These are phyloP conservation scores for Phoma sp. DNA, from an alignment of 2,329 filamentous ascomycete genomes.

Conservation along the genomic window DNA sequence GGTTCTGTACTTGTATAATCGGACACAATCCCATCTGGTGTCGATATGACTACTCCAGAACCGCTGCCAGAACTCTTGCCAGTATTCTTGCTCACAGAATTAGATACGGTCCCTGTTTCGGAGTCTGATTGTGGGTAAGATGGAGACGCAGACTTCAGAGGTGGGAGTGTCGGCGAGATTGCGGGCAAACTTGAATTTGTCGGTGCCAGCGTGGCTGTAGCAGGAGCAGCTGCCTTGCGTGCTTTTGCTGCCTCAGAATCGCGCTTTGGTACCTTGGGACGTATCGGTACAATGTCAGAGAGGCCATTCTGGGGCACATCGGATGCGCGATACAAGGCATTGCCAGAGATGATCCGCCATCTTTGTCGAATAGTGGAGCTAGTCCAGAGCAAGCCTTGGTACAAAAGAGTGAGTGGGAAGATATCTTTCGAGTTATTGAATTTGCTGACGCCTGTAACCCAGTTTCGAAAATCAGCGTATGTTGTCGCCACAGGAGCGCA, in stretches of 20 bases:
- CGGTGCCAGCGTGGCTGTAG: conserved; percentile 3
- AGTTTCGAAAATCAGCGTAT: conserved; percentile 49
- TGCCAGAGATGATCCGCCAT: conserved; percentile 38
- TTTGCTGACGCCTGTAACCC: conserved; percentile 51
- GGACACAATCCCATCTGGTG: conserved; percentile 29
- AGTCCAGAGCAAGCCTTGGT: conserved; percentile 38
- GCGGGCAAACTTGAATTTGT: background rate
- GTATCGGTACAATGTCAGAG: conserved; percentile 6
- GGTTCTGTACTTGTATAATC: conserved; percentile 37
- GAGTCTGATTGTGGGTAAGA: conserved; percentile 17
- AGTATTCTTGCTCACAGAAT: conserved; percentile 18
- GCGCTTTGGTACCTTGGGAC: background rate
- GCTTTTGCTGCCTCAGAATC: conserved; percentile 3
- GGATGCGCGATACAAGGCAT: conserved; percentile 26
- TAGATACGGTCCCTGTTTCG: conserved; percentile 2
- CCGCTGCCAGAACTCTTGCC: conserved; percentile 27
- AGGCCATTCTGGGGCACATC: conserved; percentile 21
- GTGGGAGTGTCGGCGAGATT: background rate
- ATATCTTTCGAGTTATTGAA: conserved; percentile 55
- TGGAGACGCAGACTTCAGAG: background rate
- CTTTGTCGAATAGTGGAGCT: conserved; percentile 36
- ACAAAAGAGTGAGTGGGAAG: conserved; percentile 51
- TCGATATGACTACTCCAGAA: conserved; percentile 29
- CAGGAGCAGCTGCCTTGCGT: conserved; percentile 14
- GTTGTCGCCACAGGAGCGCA: conserved; percentile 15